Base-by-base conservation (phyloP, 495 filamentous ascomycete genomes). In the Xylaria sp. region DNA sequence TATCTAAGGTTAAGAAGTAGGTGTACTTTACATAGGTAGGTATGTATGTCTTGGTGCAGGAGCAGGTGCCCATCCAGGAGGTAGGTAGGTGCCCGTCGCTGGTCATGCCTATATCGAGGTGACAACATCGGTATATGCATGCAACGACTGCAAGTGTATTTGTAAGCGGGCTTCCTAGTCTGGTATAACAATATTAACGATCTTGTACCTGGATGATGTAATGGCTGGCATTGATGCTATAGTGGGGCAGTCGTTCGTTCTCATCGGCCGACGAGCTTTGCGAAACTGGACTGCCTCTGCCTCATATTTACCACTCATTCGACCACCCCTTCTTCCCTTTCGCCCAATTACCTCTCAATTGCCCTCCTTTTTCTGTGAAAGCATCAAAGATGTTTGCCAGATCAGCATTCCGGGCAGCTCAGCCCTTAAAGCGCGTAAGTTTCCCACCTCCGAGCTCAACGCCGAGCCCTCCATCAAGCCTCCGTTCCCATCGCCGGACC, bases 391-490 rank as follows among this genome's bases (percentile, higher is more conserved):
- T 86, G 84, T 84, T 86, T 63, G 78, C 82, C 41, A 78, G 84
- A 79, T 79, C 81, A 61, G 78, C 78, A 33, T 78, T 84, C 64
- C 78, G 81, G 68, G 80, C 79, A 68, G 82, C 81, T 19, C 84
- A 85, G 79, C 84, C 82, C 73, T 71, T 85, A 57, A 84, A 79
- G 66, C 78, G 74, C 68, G 84, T 86, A 79, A 74, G 84, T 80
- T 29, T 11, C 40, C 26, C 65, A 29, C 12, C 35, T 41, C 48
- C 48, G 50, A 67, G 52, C 24, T 55, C 52, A 55, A 55, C 24
- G 52, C 52, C 52, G 52, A 55, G 52, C 26, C 26, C 52, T 55
- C 26, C 26, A 24, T 55, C 24, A 31, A 31, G 52, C 26, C n/a
- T 55, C 52, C 52, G n/a, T 55, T 52, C 21, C 31, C 40, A 62